These are phyloP conservation scores for Malus hybrid DNA, from an alignment of 331 rosid genomes.

Conservation along the genomic window DNA sequence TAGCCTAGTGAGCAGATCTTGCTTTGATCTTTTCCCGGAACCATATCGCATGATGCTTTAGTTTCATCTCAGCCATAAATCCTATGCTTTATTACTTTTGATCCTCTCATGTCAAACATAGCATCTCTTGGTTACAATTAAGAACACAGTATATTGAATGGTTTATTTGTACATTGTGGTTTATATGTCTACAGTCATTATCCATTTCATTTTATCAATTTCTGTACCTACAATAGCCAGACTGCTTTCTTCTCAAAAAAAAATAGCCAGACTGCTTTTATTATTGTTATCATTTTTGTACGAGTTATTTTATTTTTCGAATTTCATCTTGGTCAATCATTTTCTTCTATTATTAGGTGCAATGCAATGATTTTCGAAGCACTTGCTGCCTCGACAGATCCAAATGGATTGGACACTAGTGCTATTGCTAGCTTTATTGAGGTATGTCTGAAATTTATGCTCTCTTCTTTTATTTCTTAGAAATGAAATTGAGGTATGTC, in stretches of 20 bases:
- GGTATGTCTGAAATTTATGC: conserved; percentile 15
- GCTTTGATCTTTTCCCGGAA: background rate
- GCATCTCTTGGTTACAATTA: background rate
- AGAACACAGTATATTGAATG: background rate
- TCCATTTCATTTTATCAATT: background rate
- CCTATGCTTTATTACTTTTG: background rate
- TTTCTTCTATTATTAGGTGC: conserved; percentile 24
- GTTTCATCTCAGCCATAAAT: background rate
- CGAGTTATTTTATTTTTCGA: background rate
- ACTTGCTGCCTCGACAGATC: conserved; percentile 29
- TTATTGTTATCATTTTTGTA: background rate
- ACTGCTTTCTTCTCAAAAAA: too few species aligned
- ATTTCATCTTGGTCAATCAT: conserved; percentile 1
- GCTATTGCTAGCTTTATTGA: conserved; percentile 41
- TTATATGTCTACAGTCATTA: background rate
- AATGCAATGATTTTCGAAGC: conserved; percentile 48
- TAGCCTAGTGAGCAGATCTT: background rate
- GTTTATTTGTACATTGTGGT: background rate
- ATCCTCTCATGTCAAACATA: background rate
- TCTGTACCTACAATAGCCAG: background rate
- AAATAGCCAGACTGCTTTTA: background rate
- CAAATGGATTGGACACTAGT: conserved; percentile 41
- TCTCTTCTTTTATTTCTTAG: background rate
- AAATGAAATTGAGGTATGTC: too few species aligned
- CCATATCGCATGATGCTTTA: background rate